These are phyloP conservation scores for Hypoxylon intermedium DNA, from an alignment of 495 filamentous ascomycete genomes.

Conservation along the genomic window DNA sequence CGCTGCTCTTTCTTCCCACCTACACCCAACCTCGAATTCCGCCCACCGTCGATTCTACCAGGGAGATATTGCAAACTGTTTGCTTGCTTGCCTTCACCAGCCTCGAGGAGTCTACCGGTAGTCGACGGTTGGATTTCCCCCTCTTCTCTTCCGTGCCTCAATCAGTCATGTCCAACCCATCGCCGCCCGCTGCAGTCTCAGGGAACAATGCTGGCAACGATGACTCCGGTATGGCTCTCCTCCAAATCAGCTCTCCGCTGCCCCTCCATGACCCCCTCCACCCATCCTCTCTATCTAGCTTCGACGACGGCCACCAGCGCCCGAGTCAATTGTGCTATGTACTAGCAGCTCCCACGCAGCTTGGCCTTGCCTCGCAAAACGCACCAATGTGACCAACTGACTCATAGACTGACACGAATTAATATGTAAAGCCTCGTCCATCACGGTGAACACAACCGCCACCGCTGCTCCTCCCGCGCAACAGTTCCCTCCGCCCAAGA, in stretches of 20 bases:
- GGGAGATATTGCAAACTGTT: conserved; percentile 17
- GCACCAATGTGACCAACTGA: conserved; percentile 16
- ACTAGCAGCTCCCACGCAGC: conserved; percentile 8
- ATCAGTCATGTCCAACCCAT: conserved; percentile 46
- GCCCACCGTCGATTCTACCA: conserved; percentile 31
- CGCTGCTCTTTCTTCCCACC: conserved; percentile 29
- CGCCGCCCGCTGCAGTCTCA: conserved; percentile 41
- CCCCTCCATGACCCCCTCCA: conserved; percentile 29
- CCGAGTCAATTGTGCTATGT: neutral
- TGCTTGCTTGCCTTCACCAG: conserved; percentile 12
- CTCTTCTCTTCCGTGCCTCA: conserved; percentile 12
- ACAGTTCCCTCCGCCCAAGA: conserved; percentile 81
- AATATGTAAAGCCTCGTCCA: conserved; percentile 52
- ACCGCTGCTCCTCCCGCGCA: conserved; percentile 43
- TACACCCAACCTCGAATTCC: conserved; percentile 31
- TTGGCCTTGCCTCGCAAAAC: neutral
- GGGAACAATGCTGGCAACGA: conserved; percentile 45
- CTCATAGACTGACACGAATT: conserved; percentile 38
- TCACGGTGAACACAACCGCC: conserved; percentile 59
- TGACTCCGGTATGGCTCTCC: conserved; percentile 41
- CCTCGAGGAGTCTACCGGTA: conserved; percentile 26
- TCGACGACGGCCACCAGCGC: conserved; percentile 9
- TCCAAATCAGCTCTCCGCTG: conserved; percentile 6
- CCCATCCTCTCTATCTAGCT: conserved; percentile 25
- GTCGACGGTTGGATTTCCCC: conserved; percentile 33